A percentile compares a stretch with the other conserved stretches of the same genome.
Evolutionary conservation across 768 basidiomycete genomes (phyloP).

Genomic region (Gloeostereum incarnatum): DNA sequence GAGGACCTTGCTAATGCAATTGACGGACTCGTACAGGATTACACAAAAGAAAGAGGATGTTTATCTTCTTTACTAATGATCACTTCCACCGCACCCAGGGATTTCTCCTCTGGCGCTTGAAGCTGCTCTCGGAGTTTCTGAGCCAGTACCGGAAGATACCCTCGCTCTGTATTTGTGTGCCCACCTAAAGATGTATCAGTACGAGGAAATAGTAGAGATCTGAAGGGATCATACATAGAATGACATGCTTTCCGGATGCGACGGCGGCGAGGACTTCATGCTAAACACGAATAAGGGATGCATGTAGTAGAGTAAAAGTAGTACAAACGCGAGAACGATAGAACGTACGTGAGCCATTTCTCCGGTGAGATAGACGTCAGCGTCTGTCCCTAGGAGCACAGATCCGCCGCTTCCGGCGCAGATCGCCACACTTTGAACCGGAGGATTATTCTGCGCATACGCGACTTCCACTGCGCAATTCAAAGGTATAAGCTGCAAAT

Average conservation of each 20-base stretch:
- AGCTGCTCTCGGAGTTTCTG: conserved; percentile 50
- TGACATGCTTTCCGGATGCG: conserved; percentile 67
- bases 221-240: conserved; percentile 78
- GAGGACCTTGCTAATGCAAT: too few species aligned
- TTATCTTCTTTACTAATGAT: conserved; percentile 62
- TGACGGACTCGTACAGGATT: conserved; percentile 11
- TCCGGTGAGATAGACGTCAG: conserved; percentile 88
- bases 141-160: conserved; percentile 75
- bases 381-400: conserved; percentile 58
- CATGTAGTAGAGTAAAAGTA: conserved; percentile 12
- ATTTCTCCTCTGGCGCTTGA: conserved; percentile 21
- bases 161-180: conserved; percentile 93
- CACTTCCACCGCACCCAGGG: conserved; percentile 46
- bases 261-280: conserved; percentile 83
- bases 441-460: conserved; percentile 27
- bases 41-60: conserved; percentile 70
- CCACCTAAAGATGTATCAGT: conserved; percentile 56
- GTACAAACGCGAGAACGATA: conserved; percentile 5
- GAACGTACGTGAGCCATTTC: conserved; percentile 79
- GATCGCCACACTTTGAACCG: conserved; percentile 63
- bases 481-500: conserved; percentile 6
- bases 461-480: conserved; percentile 55
- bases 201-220: too few species aligned
- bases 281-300: conserved; percentile 26
- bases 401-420: conserved; percentile 89